Conservation (phyloP, 2,329 filamentous ascomycete species). For the Fonsecaea multimorphosa region DNA sequence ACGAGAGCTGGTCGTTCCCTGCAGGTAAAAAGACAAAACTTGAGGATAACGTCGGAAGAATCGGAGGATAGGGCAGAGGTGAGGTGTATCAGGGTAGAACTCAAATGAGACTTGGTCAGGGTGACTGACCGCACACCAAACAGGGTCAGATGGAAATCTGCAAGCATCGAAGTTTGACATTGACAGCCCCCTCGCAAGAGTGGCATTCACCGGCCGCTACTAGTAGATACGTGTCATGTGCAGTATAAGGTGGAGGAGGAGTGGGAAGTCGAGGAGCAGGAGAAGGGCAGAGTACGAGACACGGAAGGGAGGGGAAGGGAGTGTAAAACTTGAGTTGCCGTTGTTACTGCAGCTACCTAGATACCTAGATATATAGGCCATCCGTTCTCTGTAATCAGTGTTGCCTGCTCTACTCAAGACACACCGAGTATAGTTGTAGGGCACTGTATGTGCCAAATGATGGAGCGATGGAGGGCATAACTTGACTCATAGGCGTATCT, state of each 20-base stretch:
- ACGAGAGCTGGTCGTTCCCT: background rate
- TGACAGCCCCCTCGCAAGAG: background rate
- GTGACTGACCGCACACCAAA: background rate
- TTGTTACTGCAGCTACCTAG: background rate
- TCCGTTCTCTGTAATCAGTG: too few species aligned
- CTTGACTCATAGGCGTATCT: too few species aligned
- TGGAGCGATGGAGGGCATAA: too few species aligned
- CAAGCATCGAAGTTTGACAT: background rate
- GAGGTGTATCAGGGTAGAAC: constrained; percentile 1
- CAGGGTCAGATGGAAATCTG: background rate
- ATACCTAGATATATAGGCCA: too few species aligned
- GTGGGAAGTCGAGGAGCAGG: background rate
- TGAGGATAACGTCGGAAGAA: background rate
- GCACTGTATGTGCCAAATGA: too few species aligned
- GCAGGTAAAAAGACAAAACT: background rate
- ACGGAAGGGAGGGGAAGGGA: background rate
- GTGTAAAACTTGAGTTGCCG: background rate
- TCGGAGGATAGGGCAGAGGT: background rate
- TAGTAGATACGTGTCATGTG: background rate
- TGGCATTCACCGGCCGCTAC: background rate
- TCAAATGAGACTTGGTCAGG: background rate
- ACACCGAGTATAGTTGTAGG: too few species aligned
- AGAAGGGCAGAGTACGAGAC: background rate
- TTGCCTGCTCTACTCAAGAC: too few species aligned
- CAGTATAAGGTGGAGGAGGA: background rate